phyloP scores from a whole-genome alignment of 1,139 yeast species.

The Eremothecium gossypii region DNA sequence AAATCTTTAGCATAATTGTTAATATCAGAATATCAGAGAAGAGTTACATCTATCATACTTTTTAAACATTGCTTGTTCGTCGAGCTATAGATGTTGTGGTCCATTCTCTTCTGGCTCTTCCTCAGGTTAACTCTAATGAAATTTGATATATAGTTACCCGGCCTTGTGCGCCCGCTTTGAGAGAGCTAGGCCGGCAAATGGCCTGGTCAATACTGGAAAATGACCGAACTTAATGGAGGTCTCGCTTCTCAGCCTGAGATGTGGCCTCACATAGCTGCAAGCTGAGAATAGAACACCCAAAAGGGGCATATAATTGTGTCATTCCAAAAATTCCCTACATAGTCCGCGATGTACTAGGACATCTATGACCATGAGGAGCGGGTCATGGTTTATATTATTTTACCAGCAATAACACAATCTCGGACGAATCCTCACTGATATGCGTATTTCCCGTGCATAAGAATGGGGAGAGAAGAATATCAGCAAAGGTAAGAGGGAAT shows the following conservation, averaged over 20 bases:
- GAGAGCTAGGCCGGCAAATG: no score
- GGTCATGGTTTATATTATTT: constrained; percentile 97
- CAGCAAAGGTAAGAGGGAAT: constrained; percentile 5
- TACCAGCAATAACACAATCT: constrained; percentile 99
- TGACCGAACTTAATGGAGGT: no score
- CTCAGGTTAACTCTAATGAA: no score
- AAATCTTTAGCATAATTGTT: constrained; percentile 54
- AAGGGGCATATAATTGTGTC: constrained; percentile 2
- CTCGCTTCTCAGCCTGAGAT: no score
- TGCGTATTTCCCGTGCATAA: constrained; percentile 99
- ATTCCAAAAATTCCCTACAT: constrained; percentile 39
- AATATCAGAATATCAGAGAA: constrained; percentile 2
- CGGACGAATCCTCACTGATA: constrained; percentile 99
- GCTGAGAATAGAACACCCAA: not conserved
- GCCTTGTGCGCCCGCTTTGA: no score
- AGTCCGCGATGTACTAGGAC: constrained; percentile 34
- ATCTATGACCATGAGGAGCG: constrained; percentile 54
- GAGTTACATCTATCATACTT: constrained; percentile 14
- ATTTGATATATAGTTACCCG: not conserved
- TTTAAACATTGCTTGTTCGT: constrained; percentile 14
- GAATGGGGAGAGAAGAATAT: constrained; percentile 43
- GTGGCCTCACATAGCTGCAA: no score
- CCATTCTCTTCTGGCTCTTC: no score
- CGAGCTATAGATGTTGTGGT: no score
- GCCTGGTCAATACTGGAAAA: no score